A percentile compares a stretch with the other conserved stretches of the same genome.
phyloP scores from a whole-genome alignment of 371 early-diverging fungal species.

The Apophysomyces trapeziformis region DNA sequence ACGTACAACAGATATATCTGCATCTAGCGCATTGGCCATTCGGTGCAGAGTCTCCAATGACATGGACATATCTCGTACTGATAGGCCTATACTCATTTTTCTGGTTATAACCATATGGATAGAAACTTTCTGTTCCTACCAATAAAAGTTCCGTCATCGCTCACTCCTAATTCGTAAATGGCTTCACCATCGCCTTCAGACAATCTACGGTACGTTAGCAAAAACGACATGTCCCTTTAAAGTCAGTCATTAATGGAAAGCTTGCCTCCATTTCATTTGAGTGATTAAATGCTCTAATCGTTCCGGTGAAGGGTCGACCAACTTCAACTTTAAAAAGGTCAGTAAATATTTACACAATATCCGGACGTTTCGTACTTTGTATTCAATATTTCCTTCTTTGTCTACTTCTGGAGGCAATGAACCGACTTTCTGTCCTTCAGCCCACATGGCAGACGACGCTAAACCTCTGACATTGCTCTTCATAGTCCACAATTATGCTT shows the following conservation, averaged over 20 bases:
- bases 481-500: not conserved
- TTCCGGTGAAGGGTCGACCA: conserved; percentile 72
- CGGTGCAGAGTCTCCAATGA: conserved; percentile 63
- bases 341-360: conserved; percentile 2
- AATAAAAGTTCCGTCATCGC: conserved; percentile 85
- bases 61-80: conserved; percentile 58
- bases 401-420: conserved; percentile 85
- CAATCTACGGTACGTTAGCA: conserved; percentile 44
- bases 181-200: conserved; percentile 90
- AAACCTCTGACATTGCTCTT: not conserved
- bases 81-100: conserved; percentile 32
- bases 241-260: not conserved
- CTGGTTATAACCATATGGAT: not conserved
- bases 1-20: conserved; percentile 57
- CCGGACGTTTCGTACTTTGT: conserved; percentile 62
- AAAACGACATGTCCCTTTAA: too few species aligned
- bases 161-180: conserved; percentile 89
- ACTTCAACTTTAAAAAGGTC: conserved; percentile 61
- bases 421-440: conserved; percentile 23
- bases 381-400: conserved; percentile 85
- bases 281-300: conserved; percentile 87
- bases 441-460: conserved; percentile 13
- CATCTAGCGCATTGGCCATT: conserved; percentile 68
- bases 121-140: conserved; percentile 48
- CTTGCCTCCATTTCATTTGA: conserved; percentile 88